Conservation (phyloP, 2,329 filamentous ascomycete species). For the Cladobotryum mycophilum region DNA sequence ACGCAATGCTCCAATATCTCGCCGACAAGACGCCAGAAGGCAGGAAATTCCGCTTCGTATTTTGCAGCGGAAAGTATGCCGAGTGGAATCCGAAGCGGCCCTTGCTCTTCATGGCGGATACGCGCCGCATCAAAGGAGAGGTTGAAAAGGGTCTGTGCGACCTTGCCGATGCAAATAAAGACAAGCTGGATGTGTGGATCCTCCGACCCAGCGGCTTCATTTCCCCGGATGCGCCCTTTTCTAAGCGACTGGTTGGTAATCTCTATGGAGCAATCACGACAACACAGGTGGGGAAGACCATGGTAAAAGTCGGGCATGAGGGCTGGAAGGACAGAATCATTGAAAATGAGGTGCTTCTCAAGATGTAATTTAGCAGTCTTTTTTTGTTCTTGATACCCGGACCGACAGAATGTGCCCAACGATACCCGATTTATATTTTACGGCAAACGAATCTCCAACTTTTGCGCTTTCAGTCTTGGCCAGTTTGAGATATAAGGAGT, state of each 20-base stretch:
- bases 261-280: conserved; percentile 28
- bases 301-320: conserved; percentile 31
- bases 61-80: conserved; percentile 33
- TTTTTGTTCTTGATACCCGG: not conserved
- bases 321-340: conserved; percentile 30
- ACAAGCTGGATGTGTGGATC: conserved; percentile 30
- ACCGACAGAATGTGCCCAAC: not conserved
- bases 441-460: too few relatives aligned
- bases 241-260: conserved; percentile 22
- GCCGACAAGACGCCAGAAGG: conserved; percentile 23
- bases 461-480: too few relatives aligned
- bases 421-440: too few relatives aligned
- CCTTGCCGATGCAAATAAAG: conserved; percentile 27
- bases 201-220: conserved; percentile 31
- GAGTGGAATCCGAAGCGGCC: conserved; percentile 29
- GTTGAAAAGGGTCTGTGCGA: conserved; percentile 34
- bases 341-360: conserved; percentile 27
- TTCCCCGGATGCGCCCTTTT: conserved; percentile 16
- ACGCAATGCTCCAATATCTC: conserved; percentile 40
- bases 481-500: too few relatives aligned
- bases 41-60: conserved; percentile 36
- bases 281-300: conserved; percentile 29
- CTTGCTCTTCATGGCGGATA: conserved; percentile 31
- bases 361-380: conserved; percentile 18
- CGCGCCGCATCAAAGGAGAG: conserved; percentile 32